Conservation (phyloP, 768 basidiomycete genomes). For the Agrocybe pediades region DNA sequence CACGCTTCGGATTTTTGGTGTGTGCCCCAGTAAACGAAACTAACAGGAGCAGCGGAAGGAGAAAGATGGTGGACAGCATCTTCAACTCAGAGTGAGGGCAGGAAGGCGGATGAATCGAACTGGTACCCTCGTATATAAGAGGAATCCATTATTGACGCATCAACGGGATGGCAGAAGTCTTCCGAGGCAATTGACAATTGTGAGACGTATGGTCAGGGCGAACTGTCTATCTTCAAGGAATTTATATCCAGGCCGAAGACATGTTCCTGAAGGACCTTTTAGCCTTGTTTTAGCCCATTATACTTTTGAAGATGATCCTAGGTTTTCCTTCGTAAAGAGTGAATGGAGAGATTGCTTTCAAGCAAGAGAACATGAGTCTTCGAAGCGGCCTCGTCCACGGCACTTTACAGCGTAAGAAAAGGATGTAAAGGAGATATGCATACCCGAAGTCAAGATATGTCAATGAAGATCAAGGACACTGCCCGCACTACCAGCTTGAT, state of each 20-base stretch:
- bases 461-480: constrained; percentile 17
- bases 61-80: constrained; percentile 28
- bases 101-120: constrained; percentile 7
- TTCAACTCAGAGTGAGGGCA: constrained; percentile 11
- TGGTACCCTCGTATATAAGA: constrained; percentile 15
- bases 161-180: constrained; percentile 24
- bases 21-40: constrained; percentile 18
- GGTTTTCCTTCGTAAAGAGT: too few species aligned
- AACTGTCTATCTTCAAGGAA: constrained; percentile 32
- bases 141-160: constrained; percentile 13
- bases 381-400: neutral
- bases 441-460: constrained; percentile 18
- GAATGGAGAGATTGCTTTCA: too few species aligned
- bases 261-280: neutral
- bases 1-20: constrained; percentile 47
- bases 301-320: too few species aligned
- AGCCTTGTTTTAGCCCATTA: neutral
- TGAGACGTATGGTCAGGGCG: constrained; percentile 35
- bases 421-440: constrained; percentile 3
- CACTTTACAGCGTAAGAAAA: neutral
- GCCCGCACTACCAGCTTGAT: constrained; percentile 19
- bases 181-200: constrained; percentile 29
- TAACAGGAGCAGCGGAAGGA: constrained; percentile 17
- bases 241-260: constrained; percentile 11
- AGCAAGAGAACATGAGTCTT: neutral